A percentile compares a stretch with the other conserved stretches of the same genome.
These are phyloP conservation scores for Trametes coccinea DNA, from an alignment of 768 basidiomycete species.

Conservation along the genomic window DNA sequence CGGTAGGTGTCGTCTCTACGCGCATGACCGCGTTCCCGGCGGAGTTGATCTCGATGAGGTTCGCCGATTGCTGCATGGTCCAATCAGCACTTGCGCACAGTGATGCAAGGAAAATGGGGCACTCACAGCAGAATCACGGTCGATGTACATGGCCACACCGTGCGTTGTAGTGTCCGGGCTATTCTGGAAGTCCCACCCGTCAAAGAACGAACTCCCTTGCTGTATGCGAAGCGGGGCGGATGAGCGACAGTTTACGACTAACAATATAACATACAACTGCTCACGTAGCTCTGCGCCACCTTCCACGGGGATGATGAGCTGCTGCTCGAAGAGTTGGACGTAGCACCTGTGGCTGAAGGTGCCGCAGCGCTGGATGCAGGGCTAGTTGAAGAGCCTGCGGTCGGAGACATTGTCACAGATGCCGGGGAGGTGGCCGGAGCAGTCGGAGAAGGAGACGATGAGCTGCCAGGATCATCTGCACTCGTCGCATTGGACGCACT, in stretches of 20 bases:
- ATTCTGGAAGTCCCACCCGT: constrained; percentile 77
- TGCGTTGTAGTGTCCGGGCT: constrained; percentile 68
- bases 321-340: constrained; percentile 6
- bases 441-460: constrained; percentile 1
- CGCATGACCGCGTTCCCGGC: constrained; percentile 83
- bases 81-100: background rate
- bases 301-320: constrained; percentile 39
- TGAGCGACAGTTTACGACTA: constrained; percentile 12
- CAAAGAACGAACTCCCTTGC: constrained; percentile 75
- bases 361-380: constrained; percentile 10
- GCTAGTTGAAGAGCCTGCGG: constrained; percentile 25
- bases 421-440: constrained; percentile 1
- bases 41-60: constrained; percentile 64
- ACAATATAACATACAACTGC: constrained; percentile 18
- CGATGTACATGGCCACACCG: constrained; percentile 68
- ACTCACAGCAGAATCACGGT: constrained; percentile 59
- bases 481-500: constrained; percentile 38
- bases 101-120: background rate
- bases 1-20: constrained; percentile 79
- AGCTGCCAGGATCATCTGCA: constrained; percentile 18
- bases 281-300: constrained; percentile 57
- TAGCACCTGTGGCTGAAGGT: background rate
- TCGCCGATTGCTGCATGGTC: constrained; percentile 46
- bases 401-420: constrained; percentile 3
- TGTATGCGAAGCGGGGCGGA: constrained; percentile 26